Conservation (phyloP, 2,329 filamentous ascomycete species). For the Penicillium sp. region DNA sequence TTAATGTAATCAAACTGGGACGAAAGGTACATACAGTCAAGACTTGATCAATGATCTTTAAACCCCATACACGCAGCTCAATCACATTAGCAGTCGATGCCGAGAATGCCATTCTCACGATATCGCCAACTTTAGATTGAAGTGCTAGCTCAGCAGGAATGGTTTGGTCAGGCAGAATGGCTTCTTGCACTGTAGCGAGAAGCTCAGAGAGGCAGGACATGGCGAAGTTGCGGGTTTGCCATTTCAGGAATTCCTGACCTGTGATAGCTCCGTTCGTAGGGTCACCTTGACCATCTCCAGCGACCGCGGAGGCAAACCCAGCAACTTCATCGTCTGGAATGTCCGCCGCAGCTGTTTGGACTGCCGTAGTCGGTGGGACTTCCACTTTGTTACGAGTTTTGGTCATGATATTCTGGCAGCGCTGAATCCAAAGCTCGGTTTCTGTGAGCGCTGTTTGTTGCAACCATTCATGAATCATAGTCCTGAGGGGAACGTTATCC, state of each 20-base stretch:
- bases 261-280: slow-evolving; percentile 49
- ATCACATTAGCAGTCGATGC: slow-evolving; percentile 92
- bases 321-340: slow-evolving; percentile 95
- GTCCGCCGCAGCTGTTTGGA: slow-evolving; percentile 62
- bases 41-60: slow-evolving; percentile 91
- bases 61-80: slow-evolving; percentile 82
- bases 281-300: slow-evolving; percentile 60
- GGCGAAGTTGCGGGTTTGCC: slow-evolving; percentile 94
- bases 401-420: slow-evolving; percentile 84
- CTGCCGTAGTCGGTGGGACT: slow-evolving; percentile 34
- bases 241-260: slow-evolving; percentile 84
- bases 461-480: slow-evolving; percentile 90
- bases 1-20: neutral
- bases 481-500: slow-evolving; percentile 75
- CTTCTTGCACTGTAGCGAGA: slow-evolving; percentile 74
- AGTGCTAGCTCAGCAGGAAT: slow-evolving; percentile 75
- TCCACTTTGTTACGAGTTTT: slow-evolving; percentile 74
- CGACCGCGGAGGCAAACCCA: slow-evolving; percentile 79
- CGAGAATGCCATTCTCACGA: slow-evolving; percentile 95
- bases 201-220: slow-evolving; percentile 86
- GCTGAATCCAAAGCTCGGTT: slow-evolving; percentile 80
- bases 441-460: slow-evolving; percentile 81
- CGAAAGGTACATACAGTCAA: slow-evolving; percentile 56
- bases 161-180: slow-evolving; percentile 74
- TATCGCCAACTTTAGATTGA: slow-evolving; percentile 82